Conservation (phyloP, 2,329 filamentous ascomycete genomes). For the Epichloe bromicola region DNA sequence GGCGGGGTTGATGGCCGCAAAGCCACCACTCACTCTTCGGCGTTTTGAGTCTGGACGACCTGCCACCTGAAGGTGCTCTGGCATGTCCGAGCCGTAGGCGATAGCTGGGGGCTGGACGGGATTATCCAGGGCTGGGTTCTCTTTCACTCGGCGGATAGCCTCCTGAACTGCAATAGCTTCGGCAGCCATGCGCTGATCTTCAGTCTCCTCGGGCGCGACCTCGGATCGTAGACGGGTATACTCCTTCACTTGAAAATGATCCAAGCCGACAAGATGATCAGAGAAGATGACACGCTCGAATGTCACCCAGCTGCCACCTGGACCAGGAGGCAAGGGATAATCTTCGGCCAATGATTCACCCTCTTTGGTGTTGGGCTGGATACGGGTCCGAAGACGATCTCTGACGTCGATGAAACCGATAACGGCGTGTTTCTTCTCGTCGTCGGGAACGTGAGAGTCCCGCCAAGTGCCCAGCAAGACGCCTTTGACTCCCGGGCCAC, state of each 20-base stretch:
- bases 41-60: slow-evolving; percentile 32
- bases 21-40: slow-evolving; percentile 28
- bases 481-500: slow-evolving; percentile 26
- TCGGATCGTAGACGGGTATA: slow-evolving; percentile 44
- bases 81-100: slow-evolving; percentile 37
- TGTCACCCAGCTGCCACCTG: slow-evolving; percentile 51
- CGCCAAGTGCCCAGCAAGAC: slow-evolving; percentile 47
- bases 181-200: slow-evolving; percentile 24
- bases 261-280: slow-evolving; percentile 39
- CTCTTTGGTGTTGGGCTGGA: slow-evolving; percentile 35
- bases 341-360: slow-evolving; percentile 33
- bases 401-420: slow-evolving; percentile 50
- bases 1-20: slow-evolving; percentile 20
- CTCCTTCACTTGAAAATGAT: slow-evolving; percentile 47
- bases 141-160: slow-evolving; percentile 30
- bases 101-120: slow-evolving; percentile 28
- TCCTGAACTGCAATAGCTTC: slow-evolving; percentile 32
- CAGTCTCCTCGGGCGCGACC: slow-evolving; percentile 17
- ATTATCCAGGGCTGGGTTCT: slow-evolving; percentile 30
- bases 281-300: slow-evolving; percentile 49
- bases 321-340: slow-evolving; percentile 40
- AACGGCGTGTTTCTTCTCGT: slow-evolving; percentile 41
- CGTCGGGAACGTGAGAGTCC: slow-evolving; percentile 37
- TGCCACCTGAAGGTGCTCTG: slow-evolving; percentile 25
- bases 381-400: slow-evolving; percentile 46